These are phyloP conservation scores for Calycina marina DNA, from an alignment of 2,329 filamentous ascomycete species.

Conservation along the genomic window DNA sequence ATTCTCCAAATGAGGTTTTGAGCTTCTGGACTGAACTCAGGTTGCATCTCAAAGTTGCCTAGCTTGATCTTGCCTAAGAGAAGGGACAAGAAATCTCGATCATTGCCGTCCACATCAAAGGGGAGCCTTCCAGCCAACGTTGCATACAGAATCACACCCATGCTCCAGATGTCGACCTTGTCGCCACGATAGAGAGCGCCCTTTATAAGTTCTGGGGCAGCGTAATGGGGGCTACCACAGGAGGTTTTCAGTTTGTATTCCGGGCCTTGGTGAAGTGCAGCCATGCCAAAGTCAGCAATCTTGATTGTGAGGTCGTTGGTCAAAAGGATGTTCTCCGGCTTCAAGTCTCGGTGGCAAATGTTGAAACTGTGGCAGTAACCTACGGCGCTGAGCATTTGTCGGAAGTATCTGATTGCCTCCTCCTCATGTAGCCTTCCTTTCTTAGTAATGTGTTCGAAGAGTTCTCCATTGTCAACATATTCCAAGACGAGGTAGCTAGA, in stretches of 20 bases:
- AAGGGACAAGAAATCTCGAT: constrained; percentile 30
- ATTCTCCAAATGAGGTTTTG: constrained; percentile 68
- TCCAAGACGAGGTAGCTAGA: constrained; percentile 84
- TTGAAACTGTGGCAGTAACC: constrained; percentile 89
- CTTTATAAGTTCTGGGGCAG: constrained; percentile 79
- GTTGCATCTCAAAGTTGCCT: constrained; percentile 46
- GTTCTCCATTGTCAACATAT: constrained; percentile 58
- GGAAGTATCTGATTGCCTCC: constrained; percentile 71
- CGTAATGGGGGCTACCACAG: constrained; percentile 94
- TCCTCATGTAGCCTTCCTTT: constrained; percentile 63
- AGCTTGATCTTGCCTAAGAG: constrained; percentile 48
- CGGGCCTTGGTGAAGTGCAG: constrained; percentile 69
- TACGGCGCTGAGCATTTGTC: constrained; percentile 84
- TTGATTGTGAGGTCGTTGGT: constrained; percentile 67
- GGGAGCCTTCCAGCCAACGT: constrained; percentile 74
- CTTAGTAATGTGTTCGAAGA: constrained; percentile 71
- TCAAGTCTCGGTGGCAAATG: constrained; percentile 91
- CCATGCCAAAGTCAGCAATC: constrained; percentile 97
- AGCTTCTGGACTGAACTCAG: constrained; percentile 50
- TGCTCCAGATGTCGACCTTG: constrained; percentile 86
- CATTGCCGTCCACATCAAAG: constrained; percentile 42
- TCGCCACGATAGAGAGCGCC: constrained; percentile 68
- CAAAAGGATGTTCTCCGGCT: constrained; percentile 91
- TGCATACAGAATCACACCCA: constrained; percentile 79
- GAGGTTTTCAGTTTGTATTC: constrained; percentile 72